Evolutionary conservation across 441 rosid genomes (phyloP).

Genomic region (Aleurites moluccanus): DNA sequence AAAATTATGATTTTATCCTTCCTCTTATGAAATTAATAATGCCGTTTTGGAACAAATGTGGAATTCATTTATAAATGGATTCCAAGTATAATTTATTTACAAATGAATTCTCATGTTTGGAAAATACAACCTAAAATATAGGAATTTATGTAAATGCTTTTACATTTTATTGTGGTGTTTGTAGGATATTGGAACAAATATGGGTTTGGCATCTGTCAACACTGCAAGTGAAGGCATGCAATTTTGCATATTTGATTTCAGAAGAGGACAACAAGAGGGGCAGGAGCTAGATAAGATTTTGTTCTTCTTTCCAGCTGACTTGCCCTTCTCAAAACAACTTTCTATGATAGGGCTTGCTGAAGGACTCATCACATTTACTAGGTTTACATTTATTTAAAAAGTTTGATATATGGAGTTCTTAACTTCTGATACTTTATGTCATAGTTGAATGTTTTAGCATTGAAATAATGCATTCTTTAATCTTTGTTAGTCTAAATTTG

Average conservation of each 20-base stretch:
- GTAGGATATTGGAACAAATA: slow-evolving; percentile 1
- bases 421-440: not conserved
- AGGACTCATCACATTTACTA: slow-evolving; percentile 90
- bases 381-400: slow-evolving; percentile 35
- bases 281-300: slow-evolving; percentile 88
- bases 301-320: slow-evolving; percentile 74
- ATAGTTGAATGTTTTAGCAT: not conserved
- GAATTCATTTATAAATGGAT: no score
- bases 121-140: no score
- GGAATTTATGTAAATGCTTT: not conserved
- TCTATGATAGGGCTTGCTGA: slow-evolving; percentile 91
- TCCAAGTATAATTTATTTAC: no score
- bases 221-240: slow-evolving; percentile 53
- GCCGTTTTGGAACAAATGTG: no score
- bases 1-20: no score
- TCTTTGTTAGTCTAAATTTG: not conserved
- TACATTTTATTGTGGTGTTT: not conserved
- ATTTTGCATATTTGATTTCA: slow-evolving; percentile 82
- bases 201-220: slow-evolving; percentile 62
- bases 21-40: no score
- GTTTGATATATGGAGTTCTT: not conserved
- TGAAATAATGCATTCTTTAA: not conserved
- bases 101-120: no score
- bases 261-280: slow-evolving; percentile 91
- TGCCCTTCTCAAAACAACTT: slow-evolving; percentile 74